A percentile compares a stretch with the other conserved stretches of the same genome.
Evolutionary conservation across 345 rosid species (phyloP).

Genomic region (Psidium friedrichsthalianum): DNA sequence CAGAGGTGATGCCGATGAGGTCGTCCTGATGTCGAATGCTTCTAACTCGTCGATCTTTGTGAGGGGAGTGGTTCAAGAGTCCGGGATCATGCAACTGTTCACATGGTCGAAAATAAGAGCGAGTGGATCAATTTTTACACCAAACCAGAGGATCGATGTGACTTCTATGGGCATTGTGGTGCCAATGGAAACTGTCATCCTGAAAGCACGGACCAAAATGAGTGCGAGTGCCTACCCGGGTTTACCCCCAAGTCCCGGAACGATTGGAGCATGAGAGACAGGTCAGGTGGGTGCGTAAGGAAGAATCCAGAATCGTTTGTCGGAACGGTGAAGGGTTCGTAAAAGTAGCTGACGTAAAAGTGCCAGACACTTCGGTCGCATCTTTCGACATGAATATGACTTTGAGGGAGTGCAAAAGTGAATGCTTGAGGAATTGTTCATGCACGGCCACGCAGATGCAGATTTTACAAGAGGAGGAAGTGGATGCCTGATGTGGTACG

Average conservation of each 20-base stretch:
- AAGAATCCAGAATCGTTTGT: slow-evolving; percentile 1
- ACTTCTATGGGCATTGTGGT: slow-evolving; percentile 3
- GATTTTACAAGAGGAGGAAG: not conserved
- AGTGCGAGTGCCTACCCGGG: slow-evolving; percentile 19
- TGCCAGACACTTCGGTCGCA: slow-evolving; percentile 5
- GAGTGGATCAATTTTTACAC: not conserved
- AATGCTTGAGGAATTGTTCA: not conserved
- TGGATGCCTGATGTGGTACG: not conserved
- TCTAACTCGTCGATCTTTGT: not conserved
- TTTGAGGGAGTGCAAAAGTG: not conserved
- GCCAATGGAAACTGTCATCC: not conserved
- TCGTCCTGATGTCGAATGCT: not conserved
- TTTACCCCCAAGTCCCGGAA: slow-evolving; percentile 7
- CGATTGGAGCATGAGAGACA: slow-evolving; percentile 10
- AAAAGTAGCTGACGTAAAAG: slow-evolving; percentile 1
- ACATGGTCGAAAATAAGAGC: not conserved
- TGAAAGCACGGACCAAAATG: not conserved
- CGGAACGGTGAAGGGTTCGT: slow-evolving; percentile 4
- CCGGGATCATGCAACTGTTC: not conserved
- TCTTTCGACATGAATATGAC: not conserved
- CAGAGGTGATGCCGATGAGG: not conserved
- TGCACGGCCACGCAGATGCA: not conserved
- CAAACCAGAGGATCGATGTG: slow-evolving; percentile 1
- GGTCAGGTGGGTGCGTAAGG: slow-evolving; percentile 18
- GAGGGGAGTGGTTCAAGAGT: not conserved